A percentile compares a stretch with the other conserved stretches of the same genome.
Conservation (phyloP, 306 rosid genomes). For the Medicago lupulina region DNA sequence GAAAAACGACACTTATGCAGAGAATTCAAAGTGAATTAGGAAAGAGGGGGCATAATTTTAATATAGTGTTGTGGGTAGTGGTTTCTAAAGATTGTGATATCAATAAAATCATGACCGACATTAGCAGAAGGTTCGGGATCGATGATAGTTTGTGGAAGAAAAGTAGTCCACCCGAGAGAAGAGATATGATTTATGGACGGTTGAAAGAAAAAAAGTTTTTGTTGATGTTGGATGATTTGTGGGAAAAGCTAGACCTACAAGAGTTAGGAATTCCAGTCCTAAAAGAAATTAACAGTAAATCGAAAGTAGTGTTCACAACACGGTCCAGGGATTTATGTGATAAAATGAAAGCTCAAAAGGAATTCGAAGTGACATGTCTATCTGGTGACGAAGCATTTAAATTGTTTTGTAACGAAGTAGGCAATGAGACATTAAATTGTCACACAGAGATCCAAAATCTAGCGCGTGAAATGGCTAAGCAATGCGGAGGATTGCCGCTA, state of each 20-base stretch:
- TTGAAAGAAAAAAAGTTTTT: constrained; percentile 1
- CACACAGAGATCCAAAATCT: constrained; percentile 4
- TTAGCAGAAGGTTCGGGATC: neutral
- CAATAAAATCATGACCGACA: constrained; percentile 14
- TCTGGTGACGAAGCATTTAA: constrained; percentile 20
- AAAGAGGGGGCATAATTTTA: neutral
- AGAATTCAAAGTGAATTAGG: constrained; percentile 26
- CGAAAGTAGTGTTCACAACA: constrained; percentile 43
- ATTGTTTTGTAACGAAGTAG: constrained; percentile 34
- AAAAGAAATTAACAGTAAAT: neutral
- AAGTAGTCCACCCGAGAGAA: neutral
- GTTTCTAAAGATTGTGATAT: constrained; percentile 33
- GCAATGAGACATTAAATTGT: constrained; percentile 7
- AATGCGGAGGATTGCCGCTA: constrained; percentile 38
- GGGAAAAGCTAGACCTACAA: constrained; percentile 37
- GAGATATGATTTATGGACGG: neutral
- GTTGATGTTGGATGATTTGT: constrained; percentile 47
- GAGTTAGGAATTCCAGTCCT: constrained; percentile 28
- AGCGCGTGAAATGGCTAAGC: neutral
- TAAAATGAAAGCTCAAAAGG: constrained; percentile 38
- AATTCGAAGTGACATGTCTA: neutral
- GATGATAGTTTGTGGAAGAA: neutral
- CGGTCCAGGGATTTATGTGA: constrained; percentile 35
- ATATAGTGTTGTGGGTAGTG: constrained; percentile 33
- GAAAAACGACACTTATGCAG: constrained; percentile 38